Conservation (phyloP, 2,329 filamentous ascomycete genomes). For the Chaetomium sp. region DNA sequence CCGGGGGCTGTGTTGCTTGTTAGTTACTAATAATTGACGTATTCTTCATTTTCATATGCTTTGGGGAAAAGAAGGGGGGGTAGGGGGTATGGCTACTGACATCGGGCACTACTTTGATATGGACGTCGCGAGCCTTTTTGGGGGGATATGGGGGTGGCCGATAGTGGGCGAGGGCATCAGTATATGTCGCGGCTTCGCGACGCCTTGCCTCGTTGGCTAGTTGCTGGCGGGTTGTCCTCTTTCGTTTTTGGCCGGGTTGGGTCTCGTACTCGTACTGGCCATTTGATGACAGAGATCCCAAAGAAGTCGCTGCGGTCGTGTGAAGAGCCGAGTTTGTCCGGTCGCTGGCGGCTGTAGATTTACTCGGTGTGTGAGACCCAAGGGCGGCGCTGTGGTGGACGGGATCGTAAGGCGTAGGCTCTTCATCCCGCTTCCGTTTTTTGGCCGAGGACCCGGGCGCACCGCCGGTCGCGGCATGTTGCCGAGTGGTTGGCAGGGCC, state of each 20-base stretch:
- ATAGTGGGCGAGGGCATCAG: conserved; percentile 71
- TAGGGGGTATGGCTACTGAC: conserved; percentile 39
- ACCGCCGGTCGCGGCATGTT: conserved; percentile 28
- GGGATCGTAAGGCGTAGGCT: conserved; percentile 55
- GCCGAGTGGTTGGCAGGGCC: conserved; percentile 33
- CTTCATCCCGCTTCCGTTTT: conserved; percentile 63
- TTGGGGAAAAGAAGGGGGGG: no score
- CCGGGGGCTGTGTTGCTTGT: conserved; percentile 28
- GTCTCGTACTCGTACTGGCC: conserved; percentile 60
- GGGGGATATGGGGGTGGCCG: conserved; percentile 80
- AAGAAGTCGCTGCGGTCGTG: conserved; percentile 83
- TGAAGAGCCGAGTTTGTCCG: conserved; percentile 73
- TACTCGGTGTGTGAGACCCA: conserved; percentile 60
- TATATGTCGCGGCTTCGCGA: conserved; percentile 63
- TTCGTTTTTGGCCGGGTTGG: conserved; percentile 78
- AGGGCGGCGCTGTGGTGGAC: conserved; percentile 65
- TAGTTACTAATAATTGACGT: conserved; percentile 8
- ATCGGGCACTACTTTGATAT: conserved; percentile 55
- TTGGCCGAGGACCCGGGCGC: conserved; percentile 43
- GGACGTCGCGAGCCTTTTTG: conserved; percentile 80
- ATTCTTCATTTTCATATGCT: no score
- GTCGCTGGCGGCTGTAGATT: conserved; percentile 73
- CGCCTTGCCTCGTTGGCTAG: conserved; percentile 76
- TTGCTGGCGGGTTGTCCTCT: conserved; percentile 72
- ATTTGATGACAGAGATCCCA: conserved; percentile 61